Conservation (phyloP, 208 protist species). For the Trypanosomatidae sp. region DNA sequence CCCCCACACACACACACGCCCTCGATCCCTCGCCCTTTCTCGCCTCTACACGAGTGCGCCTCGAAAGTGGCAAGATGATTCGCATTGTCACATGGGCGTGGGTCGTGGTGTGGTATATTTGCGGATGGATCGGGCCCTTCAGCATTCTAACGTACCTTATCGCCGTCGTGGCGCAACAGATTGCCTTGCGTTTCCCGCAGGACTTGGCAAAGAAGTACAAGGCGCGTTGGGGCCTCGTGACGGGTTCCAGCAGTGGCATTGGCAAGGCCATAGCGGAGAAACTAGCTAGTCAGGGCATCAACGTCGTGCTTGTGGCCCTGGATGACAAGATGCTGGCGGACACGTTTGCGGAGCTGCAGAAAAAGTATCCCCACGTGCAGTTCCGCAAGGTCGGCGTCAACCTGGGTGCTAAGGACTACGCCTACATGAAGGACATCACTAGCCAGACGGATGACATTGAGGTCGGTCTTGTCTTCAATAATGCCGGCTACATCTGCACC, state of each 20-base stretch:
- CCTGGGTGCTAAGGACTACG: conserved; percentile 70
- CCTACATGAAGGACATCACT: conserved; percentile 75
- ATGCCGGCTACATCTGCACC: conserved; percentile 93
- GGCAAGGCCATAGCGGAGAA: conserved; percentile 93
- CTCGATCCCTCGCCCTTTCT: conserved; percentile 1
- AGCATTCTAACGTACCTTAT: conserved; percentile 78
- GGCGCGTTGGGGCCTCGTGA: conserved; percentile 91
- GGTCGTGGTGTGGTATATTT: conserved; percentile 56
- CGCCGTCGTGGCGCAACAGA: conserved; percentile 44
- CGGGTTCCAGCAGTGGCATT: conserved; percentile 95
- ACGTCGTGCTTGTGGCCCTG: conserved; percentile 90
- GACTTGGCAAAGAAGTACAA: conserved; percentile 80
- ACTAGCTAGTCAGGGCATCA: conserved; percentile 91
- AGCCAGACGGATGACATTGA: conserved; percentile 69
- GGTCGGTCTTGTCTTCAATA: conserved; percentile 91
- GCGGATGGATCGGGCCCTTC: conserved; percentile 69
- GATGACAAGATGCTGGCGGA: conserved; percentile 84
- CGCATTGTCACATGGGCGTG: conserved; percentile 66
- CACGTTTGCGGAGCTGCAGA: conserved; percentile 77
- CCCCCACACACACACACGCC: not conserved
- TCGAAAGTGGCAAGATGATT: conserved; percentile 40
- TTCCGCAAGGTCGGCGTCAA: conserved; percentile 90
- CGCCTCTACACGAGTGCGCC: not conserved
- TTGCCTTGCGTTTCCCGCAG: conserved; percentile 64
- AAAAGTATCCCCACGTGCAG: conserved; percentile 67